Conservation (phyloP, 768 basidiomycete species). For the Suillus tomentosus region DNA sequence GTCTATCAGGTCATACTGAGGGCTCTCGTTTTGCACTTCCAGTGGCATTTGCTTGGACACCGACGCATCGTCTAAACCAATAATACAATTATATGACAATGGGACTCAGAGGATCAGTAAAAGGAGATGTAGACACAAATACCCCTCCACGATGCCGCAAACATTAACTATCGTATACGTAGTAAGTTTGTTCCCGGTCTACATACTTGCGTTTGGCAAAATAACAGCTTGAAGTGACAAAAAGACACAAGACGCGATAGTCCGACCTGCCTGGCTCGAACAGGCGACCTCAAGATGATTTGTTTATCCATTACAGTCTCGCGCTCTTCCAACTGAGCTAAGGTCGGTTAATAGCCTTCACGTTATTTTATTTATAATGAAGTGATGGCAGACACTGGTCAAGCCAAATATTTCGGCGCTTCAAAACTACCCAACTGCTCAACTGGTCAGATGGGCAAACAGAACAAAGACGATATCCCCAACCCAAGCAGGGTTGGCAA, state of each 20-base stretch:
- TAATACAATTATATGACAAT: too few relatives aligned
- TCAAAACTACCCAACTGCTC: not conserved
- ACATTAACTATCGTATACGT: not conserved
- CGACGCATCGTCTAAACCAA: too few relatives aligned
- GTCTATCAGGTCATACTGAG: slow-evolving; percentile 11
- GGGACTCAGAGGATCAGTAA: not conserved
- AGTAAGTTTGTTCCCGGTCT: too few relatives aligned
- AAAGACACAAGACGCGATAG: slow-evolving; percentile 1
- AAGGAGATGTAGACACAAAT: not conserved
- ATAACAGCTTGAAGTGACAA: not conserved
- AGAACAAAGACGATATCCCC: slow-evolving; percentile 56
- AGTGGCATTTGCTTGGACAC: too few relatives aligned
- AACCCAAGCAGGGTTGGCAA: slow-evolving; percentile 62
- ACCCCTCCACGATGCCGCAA: not conserved
- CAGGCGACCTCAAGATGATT: slow-evolving; percentile 46
- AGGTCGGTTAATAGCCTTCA: slow-evolving; percentile 14
- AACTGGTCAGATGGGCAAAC: slow-evolving; percentile 61
- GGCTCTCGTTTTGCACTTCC: slow-evolving; percentile 25
- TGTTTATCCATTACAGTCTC: slow-evolving; percentile 42
- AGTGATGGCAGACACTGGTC: not conserved
- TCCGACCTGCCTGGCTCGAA: slow-evolving; percentile 46
- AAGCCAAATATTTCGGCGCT: too few relatives aligned
- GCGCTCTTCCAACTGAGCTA: slow-evolving; percentile 55
- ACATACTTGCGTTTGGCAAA: too few relatives aligned
- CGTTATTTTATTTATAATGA: not conserved